These are phyloP conservation scores for Acer negundo DNA, from an alignment of 345 rosid genomes.

Conservation along the genomic window DNA sequence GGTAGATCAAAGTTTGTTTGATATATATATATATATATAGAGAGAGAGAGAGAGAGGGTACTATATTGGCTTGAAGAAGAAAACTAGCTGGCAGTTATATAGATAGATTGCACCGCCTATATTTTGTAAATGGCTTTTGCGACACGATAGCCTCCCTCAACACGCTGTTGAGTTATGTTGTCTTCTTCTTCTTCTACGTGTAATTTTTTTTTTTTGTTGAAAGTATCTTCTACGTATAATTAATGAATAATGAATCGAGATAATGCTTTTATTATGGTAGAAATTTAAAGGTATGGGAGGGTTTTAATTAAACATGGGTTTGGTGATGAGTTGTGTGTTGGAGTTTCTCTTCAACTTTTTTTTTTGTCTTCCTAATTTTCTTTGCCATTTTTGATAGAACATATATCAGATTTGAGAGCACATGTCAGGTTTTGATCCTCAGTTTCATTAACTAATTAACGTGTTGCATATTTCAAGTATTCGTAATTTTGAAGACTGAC, in stretches of 20 bases:
- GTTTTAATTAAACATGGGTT: neutral
- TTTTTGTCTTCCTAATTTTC: neutral
- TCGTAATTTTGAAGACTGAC: neutral
- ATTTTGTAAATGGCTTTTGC: conserved; percentile 31
- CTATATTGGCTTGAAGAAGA: neutral
- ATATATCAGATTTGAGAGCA: neutral
- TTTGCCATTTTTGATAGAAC: neutral
- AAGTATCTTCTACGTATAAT: conserved; percentile 37
- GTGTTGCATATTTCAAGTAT: neutral
- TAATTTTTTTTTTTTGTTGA: neutral
- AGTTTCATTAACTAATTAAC: neutral
- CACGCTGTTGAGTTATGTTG: conserved; percentile 40
- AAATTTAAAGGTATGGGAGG: neutral
- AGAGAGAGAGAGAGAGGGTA: too few relatives aligned
- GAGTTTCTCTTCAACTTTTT: conserved; percentile 36
- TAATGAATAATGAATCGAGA: conserved; percentile 7
- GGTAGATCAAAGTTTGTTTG: neutral
- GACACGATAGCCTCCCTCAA: conserved; percentile 41
- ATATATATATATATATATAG: neutral
- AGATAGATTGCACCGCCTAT: conserved; percentile 24
- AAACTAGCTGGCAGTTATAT: conserved; percentile 18
- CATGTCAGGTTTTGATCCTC: neutral
- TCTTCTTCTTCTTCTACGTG: too few relatives aligned
- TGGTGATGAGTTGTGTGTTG: conserved; percentile 8
- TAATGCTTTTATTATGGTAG: conserved; percentile 12